These are phyloP conservation scores for Trichoderma parareesei DNA, from an alignment of 495 filamentous ascomycete species.

Conservation along the genomic window DNA sequence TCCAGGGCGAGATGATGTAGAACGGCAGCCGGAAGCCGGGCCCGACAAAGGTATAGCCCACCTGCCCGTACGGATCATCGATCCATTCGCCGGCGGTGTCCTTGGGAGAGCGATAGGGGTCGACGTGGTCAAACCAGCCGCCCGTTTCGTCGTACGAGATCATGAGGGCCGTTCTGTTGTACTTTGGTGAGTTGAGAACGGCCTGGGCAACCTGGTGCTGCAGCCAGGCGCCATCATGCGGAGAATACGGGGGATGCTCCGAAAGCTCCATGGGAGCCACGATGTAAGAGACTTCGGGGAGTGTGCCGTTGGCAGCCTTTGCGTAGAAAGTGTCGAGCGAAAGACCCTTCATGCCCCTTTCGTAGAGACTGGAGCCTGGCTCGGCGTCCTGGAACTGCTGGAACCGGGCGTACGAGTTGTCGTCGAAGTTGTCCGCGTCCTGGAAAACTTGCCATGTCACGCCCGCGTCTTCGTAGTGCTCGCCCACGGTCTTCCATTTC, in stretches of 20 bases:
- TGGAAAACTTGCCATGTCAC: conserved; percentile 49
- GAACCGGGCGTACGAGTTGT: conserved; percentile 48
- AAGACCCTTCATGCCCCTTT: conserved; percentile 38
- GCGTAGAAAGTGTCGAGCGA: conserved; percentile 43
- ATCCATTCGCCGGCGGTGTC: conserved; percentile 49
- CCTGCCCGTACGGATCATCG: conserved; percentile 39
- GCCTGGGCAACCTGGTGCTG: conserved; percentile 47
- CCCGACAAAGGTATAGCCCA: conserved; percentile 42
- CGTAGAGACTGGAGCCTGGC: conserved; percentile 27
- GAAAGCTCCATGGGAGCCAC: conserved; percentile 44
- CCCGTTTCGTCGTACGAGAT: conserved; percentile 50
- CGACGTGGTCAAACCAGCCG: conserved; percentile 48
- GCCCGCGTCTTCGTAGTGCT: conserved; percentile 44
- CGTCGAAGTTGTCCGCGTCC: conserved; percentile 47
- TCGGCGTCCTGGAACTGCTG: conserved; percentile 42
- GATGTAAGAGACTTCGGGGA: conserved; percentile 46
- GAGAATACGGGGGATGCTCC: conserved; percentile 46
- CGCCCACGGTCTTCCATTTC: conserved; percentile 46
- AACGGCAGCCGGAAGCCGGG: conserved; percentile 48
- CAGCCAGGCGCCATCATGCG: conserved; percentile 49
- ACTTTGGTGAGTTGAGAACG: conserved; percentile 41
- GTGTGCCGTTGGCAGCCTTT: conserved; percentile 41
- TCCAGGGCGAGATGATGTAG: conserved; percentile 51
- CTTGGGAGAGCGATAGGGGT: conserved; percentile 43
- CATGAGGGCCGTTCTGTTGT: conserved; percentile 41